A percentile compares a stretch with the other conserved stretches of the same genome.
phyloP scores from a whole-genome alignment of 306 rosid species.

The Neltuma alba region DNA sequence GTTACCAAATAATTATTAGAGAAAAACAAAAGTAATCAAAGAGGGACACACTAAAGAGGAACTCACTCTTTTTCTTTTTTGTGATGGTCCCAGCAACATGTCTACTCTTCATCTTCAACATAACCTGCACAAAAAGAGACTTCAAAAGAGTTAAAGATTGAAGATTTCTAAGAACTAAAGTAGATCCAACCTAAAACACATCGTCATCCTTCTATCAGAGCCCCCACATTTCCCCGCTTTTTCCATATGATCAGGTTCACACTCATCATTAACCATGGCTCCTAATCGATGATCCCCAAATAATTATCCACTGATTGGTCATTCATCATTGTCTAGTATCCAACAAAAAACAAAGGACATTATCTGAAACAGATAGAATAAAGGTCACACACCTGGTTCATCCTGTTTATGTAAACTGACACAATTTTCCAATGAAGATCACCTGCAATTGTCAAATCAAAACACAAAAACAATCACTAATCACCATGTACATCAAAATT shows the following conservation, averaged over 20 bases:
- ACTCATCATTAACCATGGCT: conserved; percentile 34
- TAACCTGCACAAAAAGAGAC: conserved; percentile 77
- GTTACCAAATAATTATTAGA: conserved; percentile 51
- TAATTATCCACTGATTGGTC: conserved; percentile 44
- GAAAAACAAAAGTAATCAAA: conserved; percentile 61
- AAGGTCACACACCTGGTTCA: conserved; percentile 76
- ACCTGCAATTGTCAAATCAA: conserved; percentile 54
- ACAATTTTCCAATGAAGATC: conserved; percentile 98
- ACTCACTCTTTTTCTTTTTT: conserved; percentile 99
- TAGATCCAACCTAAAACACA: conserved; percentile 34
- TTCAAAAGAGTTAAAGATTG: conserved; percentile 42
- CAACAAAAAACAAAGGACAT: conserved; percentile 9
- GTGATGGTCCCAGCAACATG: conserved; percentile 99
- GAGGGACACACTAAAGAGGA: background rate
- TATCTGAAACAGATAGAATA: background rate
- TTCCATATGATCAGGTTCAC: conserved; percentile 41
- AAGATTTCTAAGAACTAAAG: conserved; percentile 43
- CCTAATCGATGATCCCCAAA: conserved; percentile 56
- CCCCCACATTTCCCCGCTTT: conserved; percentile 41
- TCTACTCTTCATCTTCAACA: conserved; percentile 98
- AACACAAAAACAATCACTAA: background rate
- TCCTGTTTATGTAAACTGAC: conserved; percentile 77
- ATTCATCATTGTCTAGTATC: conserved; percentile 1
- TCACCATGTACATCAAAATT: background rate
- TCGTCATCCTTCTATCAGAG: background rate